Conservation (phyloP, 208 protist genomes). For the Leishmania mexicana region DNA sequence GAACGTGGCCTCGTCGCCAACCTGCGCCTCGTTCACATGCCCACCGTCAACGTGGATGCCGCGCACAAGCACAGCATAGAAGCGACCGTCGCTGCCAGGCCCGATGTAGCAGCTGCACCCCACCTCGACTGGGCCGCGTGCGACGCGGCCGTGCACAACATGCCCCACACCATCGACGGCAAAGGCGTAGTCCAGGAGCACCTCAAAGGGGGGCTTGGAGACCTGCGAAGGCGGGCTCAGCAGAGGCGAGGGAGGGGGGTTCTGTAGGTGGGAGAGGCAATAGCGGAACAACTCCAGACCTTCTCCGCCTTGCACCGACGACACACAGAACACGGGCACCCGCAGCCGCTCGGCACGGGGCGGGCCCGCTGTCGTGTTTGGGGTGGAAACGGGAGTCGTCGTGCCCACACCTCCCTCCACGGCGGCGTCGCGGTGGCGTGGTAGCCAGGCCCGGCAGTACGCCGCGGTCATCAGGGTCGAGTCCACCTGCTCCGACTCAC, state of each 20-base stretch:
- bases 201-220: constrained; percentile 67
- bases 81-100: constrained; percentile 90
- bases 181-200: constrained; percentile 81
- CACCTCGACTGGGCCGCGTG: constrained; percentile 80
- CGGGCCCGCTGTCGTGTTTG: neutral
- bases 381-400: neutral
- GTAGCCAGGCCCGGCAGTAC: constrained; percentile 36
- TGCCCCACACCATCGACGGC: constrained; percentile 87
- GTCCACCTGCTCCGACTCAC: constrained; percentile 44
- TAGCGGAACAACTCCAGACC: constrained; percentile 62
- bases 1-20: constrained; percentile 91
- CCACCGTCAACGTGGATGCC: constrained; percentile 94
- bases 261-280: constrained; percentile 48
- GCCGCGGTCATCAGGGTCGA: constrained; percentile 25
- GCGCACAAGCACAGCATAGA: constrained; percentile 77
- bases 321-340: constrained; percentile 72
- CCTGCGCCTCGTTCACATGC: constrained; percentile 87
- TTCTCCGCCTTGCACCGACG: constrained; percentile 45
- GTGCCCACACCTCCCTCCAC: constrained; percentile 29
- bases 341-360: constrained; percentile 39
- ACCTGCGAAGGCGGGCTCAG: constrained; percentile 20
- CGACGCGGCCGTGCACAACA: constrained; percentile 94
- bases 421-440: constrained; percentile 34
- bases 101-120: constrained; percentile 92
- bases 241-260: constrained; percentile 18